Percentiles rank a stretch among this genome's conserved stretches.
These are phyloP conservation scores for Entophlyctis helioformis DNA, from an alignment of 192 early-diverging fungal species.

Conservation along the genomic window DNA sequence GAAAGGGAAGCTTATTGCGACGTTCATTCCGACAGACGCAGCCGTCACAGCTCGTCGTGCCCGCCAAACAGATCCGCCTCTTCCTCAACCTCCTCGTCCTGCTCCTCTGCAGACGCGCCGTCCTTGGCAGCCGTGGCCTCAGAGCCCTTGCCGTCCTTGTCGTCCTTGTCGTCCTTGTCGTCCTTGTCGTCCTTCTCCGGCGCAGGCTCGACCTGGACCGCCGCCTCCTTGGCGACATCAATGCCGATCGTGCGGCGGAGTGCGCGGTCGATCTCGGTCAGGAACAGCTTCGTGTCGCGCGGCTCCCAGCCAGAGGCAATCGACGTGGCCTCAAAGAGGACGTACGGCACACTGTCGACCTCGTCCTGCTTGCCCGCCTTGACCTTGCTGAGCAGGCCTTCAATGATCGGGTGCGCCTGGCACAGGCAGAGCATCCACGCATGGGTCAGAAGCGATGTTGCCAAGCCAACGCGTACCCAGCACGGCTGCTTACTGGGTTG, in stretches of 20 bases:
- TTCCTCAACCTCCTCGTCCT: too few species aligned
- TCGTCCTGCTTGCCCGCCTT: conserved; percentile 7
- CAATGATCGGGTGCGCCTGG: conserved; percentile 29
- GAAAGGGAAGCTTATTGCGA: too few species aligned
- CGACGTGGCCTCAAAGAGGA: conserved; percentile 26
- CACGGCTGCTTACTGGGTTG: conserved; percentile 21
- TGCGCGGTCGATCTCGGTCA: conserved; percentile 21
- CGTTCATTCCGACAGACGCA: too few species aligned
- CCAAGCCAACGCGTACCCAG: neutral
- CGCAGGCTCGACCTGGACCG: conserved; percentile 19
- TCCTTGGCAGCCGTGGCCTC: too few species aligned
- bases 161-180: too few species aligned
- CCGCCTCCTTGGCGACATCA: conserved; percentile 10
- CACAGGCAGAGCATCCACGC: neutral
- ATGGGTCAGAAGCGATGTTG: neutral
- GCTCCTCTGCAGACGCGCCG: too few species aligned
- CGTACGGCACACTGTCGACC: conserved; percentile 15
- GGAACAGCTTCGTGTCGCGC: conserved; percentile 16
- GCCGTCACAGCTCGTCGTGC: too few species aligned
- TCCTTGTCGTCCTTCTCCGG: conserved; percentile 47
- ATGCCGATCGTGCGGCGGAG: conserved; percentile 21
- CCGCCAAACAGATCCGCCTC: too few species aligned
- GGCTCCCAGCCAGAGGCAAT: conserved; percentile 25
- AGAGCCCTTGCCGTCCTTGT: too few species aligned
- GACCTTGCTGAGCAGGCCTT: conserved; percentile 19